Base-by-base conservation (phyloP, 768 basidiomycete species). In the Agaricus sinodeliciosus region DNA sequence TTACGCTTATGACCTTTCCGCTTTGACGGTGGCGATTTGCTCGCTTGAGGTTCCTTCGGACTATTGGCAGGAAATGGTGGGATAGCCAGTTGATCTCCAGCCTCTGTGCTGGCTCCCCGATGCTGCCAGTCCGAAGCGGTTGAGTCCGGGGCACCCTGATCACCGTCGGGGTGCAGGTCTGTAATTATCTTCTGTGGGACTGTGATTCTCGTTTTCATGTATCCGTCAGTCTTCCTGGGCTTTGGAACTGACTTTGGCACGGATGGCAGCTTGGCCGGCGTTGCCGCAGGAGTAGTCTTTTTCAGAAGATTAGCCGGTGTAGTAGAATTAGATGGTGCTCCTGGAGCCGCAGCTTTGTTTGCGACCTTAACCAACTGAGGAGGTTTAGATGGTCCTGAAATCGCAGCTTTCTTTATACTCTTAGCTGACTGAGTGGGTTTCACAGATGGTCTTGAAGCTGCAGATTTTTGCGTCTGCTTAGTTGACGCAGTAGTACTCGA, bases 1-100 rank as follows among this genome's bases (percentile, higher is more conserved):
- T 42, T 54, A 16, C 52, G 52, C 18, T 54, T 54, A 11, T 47
- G 37, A 25, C 22, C 41, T 25, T 18, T 26, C 18, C 41, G n/a
- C 8, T 34, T 51, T 19, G n/a, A 22, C 2, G 42, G 34, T 22
- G 42, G 34, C 12, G 43, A 25, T 4, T 22, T 22, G 16, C 35
- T 22, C 4, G 43, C 16, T 11, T 16, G 34, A 35, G 11, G 25
- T 6, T n/a, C 22, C 6, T 19, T 4, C 22, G 43, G 19, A 36
- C n/a, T 35, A 7, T 8, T 6, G 18, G 26, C 18, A 26, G 28
- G 7, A 35, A 1, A 34, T 4, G 11, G 34, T 27, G 50, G 50
- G 12, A 9, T 43, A 6, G 26, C 9, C 2, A 28, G 50, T 3
- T 34, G 43, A 25, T 44, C 42, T 25, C 50, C 28, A 25, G 43